These are phyloP conservation scores for Tuber aestivum DNA, from an alignment of 495 filamentous ascomycete genomes.

Conservation along the genomic window DNA sequence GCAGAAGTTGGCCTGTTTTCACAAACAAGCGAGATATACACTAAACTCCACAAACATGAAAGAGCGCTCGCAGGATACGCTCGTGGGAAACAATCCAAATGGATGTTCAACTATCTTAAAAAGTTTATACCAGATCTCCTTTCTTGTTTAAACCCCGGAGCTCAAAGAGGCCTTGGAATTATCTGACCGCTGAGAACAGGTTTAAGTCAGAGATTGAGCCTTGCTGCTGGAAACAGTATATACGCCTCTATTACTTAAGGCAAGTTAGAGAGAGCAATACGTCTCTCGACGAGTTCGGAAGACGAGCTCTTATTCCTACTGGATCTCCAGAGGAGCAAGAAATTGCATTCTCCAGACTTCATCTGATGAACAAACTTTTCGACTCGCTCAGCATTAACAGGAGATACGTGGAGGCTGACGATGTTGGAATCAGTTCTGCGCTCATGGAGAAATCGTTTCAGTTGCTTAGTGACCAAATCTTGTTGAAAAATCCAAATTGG, in stretches of 20 bases:
- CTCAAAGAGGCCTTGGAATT: background rate
- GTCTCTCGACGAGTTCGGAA: background rate
- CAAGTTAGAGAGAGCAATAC: slow-evolving; percentile 3
- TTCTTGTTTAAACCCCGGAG: too few species aligned
- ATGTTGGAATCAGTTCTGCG: slow-evolving; percentile 11
- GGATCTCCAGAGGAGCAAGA: slow-evolving; percentile 17
- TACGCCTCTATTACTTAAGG: slow-evolving; percentile 9
- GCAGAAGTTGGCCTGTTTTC: slow-evolving; percentile 4
- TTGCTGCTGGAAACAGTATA: slow-evolving; percentile 17
- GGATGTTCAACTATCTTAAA: slow-evolving; percentile 14
- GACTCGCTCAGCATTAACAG: background rate
- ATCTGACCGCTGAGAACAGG: background rate
- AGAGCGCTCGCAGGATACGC: slow-evolving; percentile 13
- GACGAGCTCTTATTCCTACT: background rate
- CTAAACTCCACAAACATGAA: slow-evolving; percentile 13
- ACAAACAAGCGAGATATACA: slow-evolving; percentile 13
- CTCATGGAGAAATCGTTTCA: slow-evolving; percentile 11
- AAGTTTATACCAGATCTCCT: background rate
- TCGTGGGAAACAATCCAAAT: slow-evolving; percentile 6
- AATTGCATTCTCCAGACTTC: background rate
- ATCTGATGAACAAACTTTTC: slow-evolving; percentile 28
- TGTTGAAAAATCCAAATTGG: background rate
- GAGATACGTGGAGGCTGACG: slow-evolving; percentile 16
- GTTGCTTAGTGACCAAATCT: background rate
- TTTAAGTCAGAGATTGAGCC: slow-evolving; percentile 8